Base-by-base conservation (phyloP, 148 eudicot genomes). In the Vaccinium vitisidaea region DNA sequence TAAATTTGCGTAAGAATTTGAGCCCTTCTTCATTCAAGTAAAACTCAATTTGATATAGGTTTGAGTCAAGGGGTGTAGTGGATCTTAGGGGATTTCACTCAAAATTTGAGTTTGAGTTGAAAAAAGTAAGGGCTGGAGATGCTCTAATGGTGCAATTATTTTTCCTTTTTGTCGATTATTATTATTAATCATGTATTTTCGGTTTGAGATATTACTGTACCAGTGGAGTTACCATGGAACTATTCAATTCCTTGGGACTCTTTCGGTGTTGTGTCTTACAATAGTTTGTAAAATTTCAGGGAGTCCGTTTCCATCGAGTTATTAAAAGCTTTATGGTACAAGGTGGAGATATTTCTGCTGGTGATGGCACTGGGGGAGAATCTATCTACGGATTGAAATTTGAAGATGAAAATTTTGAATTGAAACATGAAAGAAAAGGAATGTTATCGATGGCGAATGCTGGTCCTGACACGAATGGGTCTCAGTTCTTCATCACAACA, bases 291-390 rank as follows among this genome's bases (percentile, higher is more conserved):
- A 73, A 77, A 75, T 86, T 85, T 75, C 83, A 93, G 98, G 98
- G 98, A 39, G 86, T 87, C 53, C 79, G 87, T 19, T 94, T 95
- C 77, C 98, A 95, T 83, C 94, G 95, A 30, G 94, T 96, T 8
- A 87, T 96, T 75, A 96, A 91, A 86, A 87, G 98, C 50, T 92
- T 92, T 48, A 94, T 91, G 94, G 90, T 94, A 73, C 97, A 96
- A 92, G 94, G 96, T 14, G 99, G 99, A 76, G 99, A 96, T 83
- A 90, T 92, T 53, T 89, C 97, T 49, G 93, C 97, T 77, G 95
- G 94, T 11, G 90, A 96, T 87, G 99, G 99, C 15, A 92, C 97
- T 13, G 99, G 99, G 30, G 99, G 99, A 54, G 99, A 96, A 88
- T 96, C 99, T 5, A 96, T 96, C n/a, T 96, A 96, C 18, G 99